phyloP scores from a whole-genome alignment of 148 eudicot species.

The Vaccinium myrtillus region DNA sequence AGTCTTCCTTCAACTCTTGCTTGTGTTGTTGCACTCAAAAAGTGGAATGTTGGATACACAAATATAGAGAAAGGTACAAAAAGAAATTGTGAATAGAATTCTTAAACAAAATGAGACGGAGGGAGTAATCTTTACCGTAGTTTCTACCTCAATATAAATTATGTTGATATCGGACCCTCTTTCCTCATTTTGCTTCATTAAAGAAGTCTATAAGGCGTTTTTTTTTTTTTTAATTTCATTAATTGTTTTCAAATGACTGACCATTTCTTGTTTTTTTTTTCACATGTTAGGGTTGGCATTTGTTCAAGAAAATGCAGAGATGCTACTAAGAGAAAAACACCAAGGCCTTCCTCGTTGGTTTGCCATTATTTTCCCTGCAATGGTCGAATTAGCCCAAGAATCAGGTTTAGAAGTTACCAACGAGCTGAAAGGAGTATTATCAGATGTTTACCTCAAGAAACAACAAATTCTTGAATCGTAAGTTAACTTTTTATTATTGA shows the following conservation, averaged over 20 bases:
- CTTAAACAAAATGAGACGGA: too few relatives aligned
- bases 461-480: conserved; percentile 27
- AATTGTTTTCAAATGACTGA: not conserved
- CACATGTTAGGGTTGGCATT: conserved; percentile 22
- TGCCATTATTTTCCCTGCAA: conserved; percentile 26
- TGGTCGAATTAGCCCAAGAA: conserved; percentile 25
- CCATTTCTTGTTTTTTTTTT: not conserved
- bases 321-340: conserved; percentile 10
- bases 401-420: conserved; percentile 14
- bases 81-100: not conserved
- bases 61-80: conserved; percentile 22
- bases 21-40: conserved; percentile 29
- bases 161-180: too few relatives aligned
- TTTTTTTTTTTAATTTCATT: too few relatives aligned
- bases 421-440: not conserved
- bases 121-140: too few relatives aligned
- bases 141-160: too few relatives aligned
- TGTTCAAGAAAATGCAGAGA: conserved; percentile 22
- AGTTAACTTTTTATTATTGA: too few relatives aligned
- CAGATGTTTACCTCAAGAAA: conserved; percentile 16
- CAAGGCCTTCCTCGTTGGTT: conserved; percentile 27
- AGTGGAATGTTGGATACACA: conserved; percentile 18
- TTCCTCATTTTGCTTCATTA: too few relatives aligned
- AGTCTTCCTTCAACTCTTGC: conserved; percentile 33
- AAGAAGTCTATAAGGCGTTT: too few relatives aligned